A percentile compares a stretch with the other conserved stretches of the same genome.
phyloP scores from a whole-genome alignment of 2,329 filamentous ascomycete species.

The Byssothecium circinans region DNA sequence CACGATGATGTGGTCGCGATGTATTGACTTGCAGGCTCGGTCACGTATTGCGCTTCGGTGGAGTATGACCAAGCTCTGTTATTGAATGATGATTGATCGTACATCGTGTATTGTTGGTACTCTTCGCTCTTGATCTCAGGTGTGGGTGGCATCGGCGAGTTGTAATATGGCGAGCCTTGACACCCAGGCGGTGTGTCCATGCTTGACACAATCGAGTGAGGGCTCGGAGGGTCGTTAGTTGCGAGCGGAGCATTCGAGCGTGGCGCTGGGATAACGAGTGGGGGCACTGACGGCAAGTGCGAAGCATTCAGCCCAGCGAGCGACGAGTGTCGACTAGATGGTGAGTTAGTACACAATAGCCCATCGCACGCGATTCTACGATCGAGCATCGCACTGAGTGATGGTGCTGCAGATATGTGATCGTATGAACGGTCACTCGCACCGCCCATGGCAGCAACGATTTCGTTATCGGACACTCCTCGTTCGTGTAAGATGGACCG shows the following conservation, averaged over 20 bases:
- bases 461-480: constrained; percentile 60
- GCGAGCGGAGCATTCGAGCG: constrained; percentile 25
- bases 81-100: constrained; percentile 24
- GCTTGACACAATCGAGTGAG: constrained; percentile 35
- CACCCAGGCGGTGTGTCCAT: constrained; percentile 33
- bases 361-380: constrained; percentile 28
- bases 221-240: constrained; percentile 33
- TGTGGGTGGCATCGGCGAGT: constrained; percentile 20
- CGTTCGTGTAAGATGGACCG: constrained; percentile 60
- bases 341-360: constrained; percentile 22
- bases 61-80: constrained; percentile 24
- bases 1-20: constrained; percentile 33
- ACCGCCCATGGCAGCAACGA: constrained; percentile 42
- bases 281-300: constrained; percentile 21
- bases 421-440: constrained; percentile 28
- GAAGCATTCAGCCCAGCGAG: constrained; percentile 18
- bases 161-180: constrained; percentile 24
- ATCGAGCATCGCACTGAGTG: constrained; percentile 35
- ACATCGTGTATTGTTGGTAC: constrained; percentile 25
- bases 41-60: constrained; percentile 13
- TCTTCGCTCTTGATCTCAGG: constrained; percentile 31
- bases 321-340: constrained; percentile 9
- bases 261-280: constrained; percentile 24
- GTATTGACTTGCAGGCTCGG: constrained; percentile 24
- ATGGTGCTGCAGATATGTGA: constrained; percentile 31